Evolutionary conservation across 306 rosid species (phyloP), one percentile per base, ranked within the genome.

Genomic region (Prunus dulcis): DNA sequence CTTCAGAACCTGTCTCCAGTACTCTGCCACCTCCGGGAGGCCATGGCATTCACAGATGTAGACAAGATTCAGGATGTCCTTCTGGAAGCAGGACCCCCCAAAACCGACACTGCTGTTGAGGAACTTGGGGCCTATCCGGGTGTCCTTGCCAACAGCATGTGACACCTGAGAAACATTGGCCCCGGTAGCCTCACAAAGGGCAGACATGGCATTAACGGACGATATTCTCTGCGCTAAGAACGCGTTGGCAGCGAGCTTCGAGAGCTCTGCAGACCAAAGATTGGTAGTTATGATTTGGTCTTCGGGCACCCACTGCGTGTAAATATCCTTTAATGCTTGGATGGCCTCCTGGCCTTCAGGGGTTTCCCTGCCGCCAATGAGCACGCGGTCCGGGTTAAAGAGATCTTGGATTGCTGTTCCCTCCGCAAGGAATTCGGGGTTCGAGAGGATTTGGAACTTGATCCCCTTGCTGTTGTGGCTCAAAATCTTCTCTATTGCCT

Each of bases 81-180:
- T 56, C 62, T 56, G 62, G 62, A 56, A 56, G 62, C 62, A 56
- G 62, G 62, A 56, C 22, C 62, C 62, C 62, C 62, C 62, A 56
- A 56, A 56, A 56, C 62, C 62, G 62, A 56, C 62, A 56, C 62
- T 56, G 0, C 28, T 13, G 62, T 56, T 56, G 22, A 56, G 62
- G 25, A 56, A 56, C 28, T 56, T 56, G 28, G 28, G 28, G 62
- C 62, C 62, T 56, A 56, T 56, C 62, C 62, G 20, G 22, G 62
- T 10, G 28, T 56, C 62, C 62, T 20, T 56, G 22, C 62, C 28
- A 56, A 56, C 5, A 12, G 62, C 62, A 1, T 56, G 62, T 15
- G 62, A 56, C 20, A 56, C 62, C 14, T 56, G 28, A 0, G 62
- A n/a, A 56, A 56, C 62, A 56, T 56, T 56, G 25, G 62, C 62